These are phyloP conservation scores for Backusella morwellensis DNA, from an alignment of 192 early-diverging fungal genomes.

Conservation along the genomic window DNA sequence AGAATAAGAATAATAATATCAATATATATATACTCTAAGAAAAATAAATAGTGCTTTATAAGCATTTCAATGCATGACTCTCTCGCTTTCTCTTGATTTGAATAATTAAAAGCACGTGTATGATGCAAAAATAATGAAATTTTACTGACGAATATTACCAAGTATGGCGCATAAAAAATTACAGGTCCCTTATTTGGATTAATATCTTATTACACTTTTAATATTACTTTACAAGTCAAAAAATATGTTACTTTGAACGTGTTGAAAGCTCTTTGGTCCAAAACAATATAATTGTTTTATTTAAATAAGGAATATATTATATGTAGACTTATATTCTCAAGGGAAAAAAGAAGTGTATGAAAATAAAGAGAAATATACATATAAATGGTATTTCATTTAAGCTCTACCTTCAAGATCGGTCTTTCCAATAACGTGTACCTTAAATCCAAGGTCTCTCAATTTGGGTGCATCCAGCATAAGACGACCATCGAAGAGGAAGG, in stretches of 20 bases:
- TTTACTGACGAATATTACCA: no score
- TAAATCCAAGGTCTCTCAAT: conserved; percentile 77
- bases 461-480: conserved; percentile 66
- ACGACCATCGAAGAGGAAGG: conserved; percentile 90
- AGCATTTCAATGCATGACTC: no score
- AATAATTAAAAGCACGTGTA: no score
- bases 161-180: not conserved
- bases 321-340: not conserved
- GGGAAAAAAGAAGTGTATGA: not conserved
- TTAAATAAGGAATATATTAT: not conserved
- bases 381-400: not conserved
- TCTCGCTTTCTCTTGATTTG: no score
- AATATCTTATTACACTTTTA: no score
- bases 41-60: not conserved
- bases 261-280: not conserved
- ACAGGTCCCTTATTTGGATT: not conserved
- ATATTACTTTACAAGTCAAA: not conserved
- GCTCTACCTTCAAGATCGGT: conserved; percentile 20
- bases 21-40: not conserved
- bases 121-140: no score
- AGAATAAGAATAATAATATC: no score
- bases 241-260: not conserved
- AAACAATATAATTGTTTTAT: not conserved
- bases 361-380: not conserved
- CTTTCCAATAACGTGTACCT: conserved; percentile 69